These are phyloP conservation scores for Arthrocladium fulminans DNA, from an alignment of 2,329 filamentous ascomycete genomes.

Conservation along the genomic window DNA sequence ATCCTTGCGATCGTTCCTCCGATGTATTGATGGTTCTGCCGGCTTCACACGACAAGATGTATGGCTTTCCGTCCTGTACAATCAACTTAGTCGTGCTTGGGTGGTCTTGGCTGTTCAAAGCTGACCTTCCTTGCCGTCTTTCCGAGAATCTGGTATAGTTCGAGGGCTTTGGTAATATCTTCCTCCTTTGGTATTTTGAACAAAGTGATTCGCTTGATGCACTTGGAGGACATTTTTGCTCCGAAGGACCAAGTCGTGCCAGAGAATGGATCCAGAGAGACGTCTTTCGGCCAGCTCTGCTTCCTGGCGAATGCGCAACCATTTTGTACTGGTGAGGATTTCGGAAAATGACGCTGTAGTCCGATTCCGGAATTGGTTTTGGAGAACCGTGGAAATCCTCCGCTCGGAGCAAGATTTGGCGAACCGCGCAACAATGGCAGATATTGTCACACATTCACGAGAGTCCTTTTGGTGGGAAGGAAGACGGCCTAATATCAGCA, in stretches of 20 bases:
- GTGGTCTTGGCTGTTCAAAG: not conserved
- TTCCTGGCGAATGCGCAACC: too few species aligned
- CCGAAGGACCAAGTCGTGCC: too few species aligned
- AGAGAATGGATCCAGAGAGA: too few species aligned
- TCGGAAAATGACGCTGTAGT: not conserved
- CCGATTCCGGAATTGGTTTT: not conserved
- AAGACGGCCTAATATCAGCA: constrained; percentile 58
- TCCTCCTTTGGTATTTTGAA: constrained; percentile 45
- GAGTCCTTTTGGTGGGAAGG: constrained; percentile 63
- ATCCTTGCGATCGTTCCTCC: constrained; percentile 52
- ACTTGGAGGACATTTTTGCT: constrained; percentile 26
- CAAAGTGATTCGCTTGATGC: constrained; percentile 43
- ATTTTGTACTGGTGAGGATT: not conserved
- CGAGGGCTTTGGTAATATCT: constrained; percentile 36
- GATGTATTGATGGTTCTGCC: constrained; percentile 46
- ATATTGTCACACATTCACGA: constrained; percentile 28
- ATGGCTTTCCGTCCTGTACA: constrained; percentile 59
- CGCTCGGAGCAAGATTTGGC: not conserved
- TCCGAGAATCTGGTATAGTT: constrained; percentile 37
- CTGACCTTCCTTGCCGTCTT: constrained; percentile 38
- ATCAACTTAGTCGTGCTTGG: not conserved
- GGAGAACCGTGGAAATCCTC: not conserved
- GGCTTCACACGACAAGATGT: constrained; percentile 54
- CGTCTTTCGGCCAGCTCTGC: too few species aligned
- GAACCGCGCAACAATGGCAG: too few species aligned